Evolutionary conservation across 352 stramenopile genomes (phyloP), one percentile per base, ranked within the genome.

Genomic region (Achlya hypogyna): DNA sequence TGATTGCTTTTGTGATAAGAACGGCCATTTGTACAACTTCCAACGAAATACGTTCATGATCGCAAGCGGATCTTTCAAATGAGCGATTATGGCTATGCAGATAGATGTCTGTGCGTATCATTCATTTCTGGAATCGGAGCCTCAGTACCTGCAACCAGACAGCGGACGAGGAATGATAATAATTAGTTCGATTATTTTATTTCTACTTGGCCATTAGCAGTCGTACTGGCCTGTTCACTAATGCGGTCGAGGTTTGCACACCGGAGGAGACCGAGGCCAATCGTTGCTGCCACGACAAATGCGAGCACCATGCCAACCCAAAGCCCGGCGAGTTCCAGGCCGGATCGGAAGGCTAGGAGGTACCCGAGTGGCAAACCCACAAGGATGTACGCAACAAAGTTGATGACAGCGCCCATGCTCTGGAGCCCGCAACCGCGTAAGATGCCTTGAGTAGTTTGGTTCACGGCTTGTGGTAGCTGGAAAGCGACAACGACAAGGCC

Each of bases 371-470:
- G 73, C 16, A 78, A 67, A 32, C 73, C 71, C 20, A 78, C 63
- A 16, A 74, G 23, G 43, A 75, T 74, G 65, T 75, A 78, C 9
- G 71, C 73, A 12, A 75, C 62, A 51, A 78, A 75, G 45, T 75
- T 78, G 9, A 62, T 69, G 35, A 58, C 54, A 27, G 73, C 73
- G 27, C 53, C 58, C 12, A 74, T 52, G 20, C 53, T 40, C 51
- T 78, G 73, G 16, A 53, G 23, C 16, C 73, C 73, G 22, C 45
- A 66, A 20, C 49, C 73, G 27, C 71, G 68, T 47, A 78, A 74
- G 47, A 77, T 69, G 12, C 71, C 73, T 56, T 77, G 71, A 10
- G 42, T 53, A 25, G 43, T 34, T 4, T 22, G 29, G 51, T 78
- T 75, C 5, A 76, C 63, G 23, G 71, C 62, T 65, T 78, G 70